A percentile compares a stretch with the other conserved stretches of the same genome.
These are phyloP conservation scores for Boletus edulis DNA, from an alignment of 768 basidiomycete species.

Conservation along the genomic window DNA sequence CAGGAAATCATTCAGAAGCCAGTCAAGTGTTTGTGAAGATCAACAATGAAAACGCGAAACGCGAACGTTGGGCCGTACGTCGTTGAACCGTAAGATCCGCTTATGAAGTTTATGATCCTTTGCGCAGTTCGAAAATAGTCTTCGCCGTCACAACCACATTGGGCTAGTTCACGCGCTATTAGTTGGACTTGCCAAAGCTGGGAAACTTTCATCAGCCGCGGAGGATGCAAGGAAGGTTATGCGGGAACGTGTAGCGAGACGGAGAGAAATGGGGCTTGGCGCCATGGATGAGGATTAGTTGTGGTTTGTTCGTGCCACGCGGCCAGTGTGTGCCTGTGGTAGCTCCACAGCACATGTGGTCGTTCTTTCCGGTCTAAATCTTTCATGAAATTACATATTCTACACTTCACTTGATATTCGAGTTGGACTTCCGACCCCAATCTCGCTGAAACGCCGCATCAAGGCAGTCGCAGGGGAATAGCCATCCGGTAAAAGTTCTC, in stretches of 20 bases:
- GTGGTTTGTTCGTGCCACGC: constrained; percentile 1
- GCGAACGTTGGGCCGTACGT: constrained; percentile 81
- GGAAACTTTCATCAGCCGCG: constrained; percentile 53
- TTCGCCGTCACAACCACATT: constrained; percentile 84
- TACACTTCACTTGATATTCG: neutral
- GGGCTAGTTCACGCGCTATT: constrained; percentile 76
- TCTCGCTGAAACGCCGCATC: neutral
- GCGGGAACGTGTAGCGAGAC: constrained; percentile 41
- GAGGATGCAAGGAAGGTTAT: constrained; percentile 43
- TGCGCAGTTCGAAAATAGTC: constrained; percentile 78
- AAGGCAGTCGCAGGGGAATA: constrained; percentile 1
- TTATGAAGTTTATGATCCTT: constrained; percentile 2
- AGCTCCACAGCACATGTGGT: neutral
- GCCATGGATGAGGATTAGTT: constrained; percentile 42
- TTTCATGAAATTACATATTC: constrained; percentile 6
- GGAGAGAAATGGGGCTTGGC: constrained; percentile 38
- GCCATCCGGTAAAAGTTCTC: constrained; percentile 13
- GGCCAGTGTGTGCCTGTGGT: neutral
- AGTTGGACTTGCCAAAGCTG: constrained; percentile 70
- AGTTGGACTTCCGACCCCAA: constrained; percentile 6
- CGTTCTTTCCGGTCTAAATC: neutral
- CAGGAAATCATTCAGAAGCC: constrained; percentile 42
- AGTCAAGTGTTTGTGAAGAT: constrained; percentile 56
- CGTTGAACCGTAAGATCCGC: neutral
- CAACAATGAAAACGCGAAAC: constrained; percentile 67